Conservation (phyloP, 2,329 filamentous ascomycete species). For the Aspergillus luchuensis region DNA sequence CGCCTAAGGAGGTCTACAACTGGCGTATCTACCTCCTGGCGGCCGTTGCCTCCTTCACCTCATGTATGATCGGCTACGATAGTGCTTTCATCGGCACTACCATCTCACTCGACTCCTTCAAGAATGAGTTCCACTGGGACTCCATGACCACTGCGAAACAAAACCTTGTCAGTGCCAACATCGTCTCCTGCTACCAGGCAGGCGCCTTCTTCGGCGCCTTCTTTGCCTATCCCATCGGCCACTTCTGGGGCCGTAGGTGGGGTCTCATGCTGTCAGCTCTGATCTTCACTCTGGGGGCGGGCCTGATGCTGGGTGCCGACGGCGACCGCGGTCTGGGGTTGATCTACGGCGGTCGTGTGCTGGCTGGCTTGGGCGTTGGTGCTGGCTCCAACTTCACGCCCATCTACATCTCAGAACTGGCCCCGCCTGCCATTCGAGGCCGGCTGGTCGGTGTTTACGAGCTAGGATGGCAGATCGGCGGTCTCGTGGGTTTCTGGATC, state of each 20-base stretch:
- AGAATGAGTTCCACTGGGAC: constrained; percentile 66
- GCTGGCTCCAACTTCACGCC: constrained; percentile 60
- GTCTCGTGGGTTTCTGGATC: constrained; percentile 56
- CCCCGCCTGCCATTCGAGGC: constrained; percentile 61
- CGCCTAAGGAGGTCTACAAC: constrained; percentile 61
- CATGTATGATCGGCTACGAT: constrained; percentile 65
- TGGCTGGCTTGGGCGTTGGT: constrained; percentile 60
- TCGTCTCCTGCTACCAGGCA: constrained; percentile 79
- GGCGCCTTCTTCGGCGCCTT: constrained; percentile 82
- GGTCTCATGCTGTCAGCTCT: constrained; percentile 63
- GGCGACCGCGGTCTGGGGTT: constrained; percentile 63
- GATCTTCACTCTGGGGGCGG: constrained; percentile 70
- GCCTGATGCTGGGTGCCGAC: constrained; percentile 70
- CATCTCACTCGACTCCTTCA: constrained; percentile 69
- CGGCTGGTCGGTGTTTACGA: constrained; percentile 62
- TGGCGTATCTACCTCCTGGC: constrained; percentile 61
- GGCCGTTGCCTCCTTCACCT: constrained; percentile 57
- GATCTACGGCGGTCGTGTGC: constrained; percentile 59
- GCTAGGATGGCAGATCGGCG: constrained; percentile 57
- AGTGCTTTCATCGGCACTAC: constrained; percentile 80
- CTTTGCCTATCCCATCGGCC: constrained; percentile 65
- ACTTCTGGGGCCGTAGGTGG: constrained; percentile 67
- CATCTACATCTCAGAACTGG: constrained; percentile 62
- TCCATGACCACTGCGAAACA: constrained; percentile 42
- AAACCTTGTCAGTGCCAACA: constrained; percentile 69